A percentile compares a stretch with the other conserved stretches of the same genome.
Conservation (phyloP, 257 asterid species). For the Misopates orontium region DNA sequence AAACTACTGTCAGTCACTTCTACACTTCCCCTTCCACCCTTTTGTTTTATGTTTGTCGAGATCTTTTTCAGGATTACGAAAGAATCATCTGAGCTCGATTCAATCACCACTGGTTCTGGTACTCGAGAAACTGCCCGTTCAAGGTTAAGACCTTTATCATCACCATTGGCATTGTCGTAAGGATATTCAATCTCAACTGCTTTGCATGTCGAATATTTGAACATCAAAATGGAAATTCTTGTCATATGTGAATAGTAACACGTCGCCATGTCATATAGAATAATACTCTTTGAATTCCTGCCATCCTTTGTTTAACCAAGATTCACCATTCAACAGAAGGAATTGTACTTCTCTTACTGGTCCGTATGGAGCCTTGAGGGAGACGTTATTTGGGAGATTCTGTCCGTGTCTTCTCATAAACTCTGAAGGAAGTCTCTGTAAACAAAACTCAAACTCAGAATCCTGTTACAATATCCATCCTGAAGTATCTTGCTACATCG, state of each 20-base stretch:
- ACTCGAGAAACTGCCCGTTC: too few species aligned
- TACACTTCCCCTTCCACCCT: not conserved
- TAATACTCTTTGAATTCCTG: not conserved
- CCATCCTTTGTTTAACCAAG: not conserved
- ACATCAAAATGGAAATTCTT: slow-evolving; percentile 31
- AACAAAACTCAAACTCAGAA: too few species aligned
- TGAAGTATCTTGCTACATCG: too few species aligned
- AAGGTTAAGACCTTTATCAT: too few species aligned
- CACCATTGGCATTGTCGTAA: not conserved
- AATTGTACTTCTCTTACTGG: not conserved
- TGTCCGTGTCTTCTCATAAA: slow-evolving; percentile 17
- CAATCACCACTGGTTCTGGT: too few species aligned
- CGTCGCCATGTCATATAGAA: not conserved
- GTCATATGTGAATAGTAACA: slow-evolving; percentile 31
- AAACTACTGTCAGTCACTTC: not conserved
- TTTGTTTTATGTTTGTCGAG: not conserved
- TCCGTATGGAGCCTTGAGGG: not conserved
- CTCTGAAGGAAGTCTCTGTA: too few species aligned
- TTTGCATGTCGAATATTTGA: slow-evolving; percentile 30
- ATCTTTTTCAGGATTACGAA: not conserved
- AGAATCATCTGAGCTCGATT: slow-evolving; percentile 20
- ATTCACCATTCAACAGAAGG: not conserved
- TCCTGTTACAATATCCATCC: too few species aligned
- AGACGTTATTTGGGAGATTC: slow-evolving; percentile 22
- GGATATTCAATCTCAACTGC: slow-evolving; percentile 41